These are phyloP conservation scores for Tylopilus sp. DNA, from an alignment of 768 basidiomycete species.

Conservation along the genomic window DNA sequence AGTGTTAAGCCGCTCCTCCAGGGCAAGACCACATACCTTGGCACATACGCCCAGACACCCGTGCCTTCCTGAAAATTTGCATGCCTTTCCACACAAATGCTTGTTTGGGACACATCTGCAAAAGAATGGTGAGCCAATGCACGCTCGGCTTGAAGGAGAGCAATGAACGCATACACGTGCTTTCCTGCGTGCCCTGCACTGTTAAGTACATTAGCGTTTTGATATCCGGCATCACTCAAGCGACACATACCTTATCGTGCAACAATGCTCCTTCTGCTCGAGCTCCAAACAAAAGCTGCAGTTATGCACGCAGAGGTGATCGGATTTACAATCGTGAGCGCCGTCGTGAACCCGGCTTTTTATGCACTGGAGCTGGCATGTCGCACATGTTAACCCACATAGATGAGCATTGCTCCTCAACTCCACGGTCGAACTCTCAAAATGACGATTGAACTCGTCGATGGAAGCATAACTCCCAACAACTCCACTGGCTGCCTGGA, in stretches of 20 bases:
- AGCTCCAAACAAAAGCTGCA: slow-evolving; percentile 40
- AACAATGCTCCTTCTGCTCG: slow-evolving; percentile 6
- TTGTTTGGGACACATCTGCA: no score
- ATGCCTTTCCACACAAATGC: no score
- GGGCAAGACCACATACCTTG: no score
- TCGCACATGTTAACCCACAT: slow-evolving; percentile 45
- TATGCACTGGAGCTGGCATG: slow-evolving; percentile 50
- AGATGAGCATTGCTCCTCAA: slow-evolving; percentile 44
- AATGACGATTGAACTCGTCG: slow-evolving; percentile 40
- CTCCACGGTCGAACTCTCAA: slow-evolving; percentile 43
- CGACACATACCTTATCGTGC: no score
- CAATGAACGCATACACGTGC: background rate
- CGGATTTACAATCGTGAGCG: slow-evolving; percentile 48
- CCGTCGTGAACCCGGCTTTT: slow-evolving; percentile 43
- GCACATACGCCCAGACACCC: no score
- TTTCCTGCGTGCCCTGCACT: no score
- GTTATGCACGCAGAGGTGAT: slow-evolving; percentile 41
- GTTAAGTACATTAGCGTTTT: no score
- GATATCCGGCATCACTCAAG: no score
- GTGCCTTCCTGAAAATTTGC: no score
- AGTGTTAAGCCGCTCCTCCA: no score
- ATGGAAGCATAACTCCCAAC: slow-evolving; percentile 38
- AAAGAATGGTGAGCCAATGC: no score
- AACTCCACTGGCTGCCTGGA: slow-evolving; percentile 27
- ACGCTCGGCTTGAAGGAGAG: no score